Percentiles rank a stretch among this genome's conserved stretches.
These are phyloP conservation scores for Diaporthe sp. DNA, from an alignment of 2,329 filamentous ascomycete genomes.

Conservation along the genomic window DNA sequence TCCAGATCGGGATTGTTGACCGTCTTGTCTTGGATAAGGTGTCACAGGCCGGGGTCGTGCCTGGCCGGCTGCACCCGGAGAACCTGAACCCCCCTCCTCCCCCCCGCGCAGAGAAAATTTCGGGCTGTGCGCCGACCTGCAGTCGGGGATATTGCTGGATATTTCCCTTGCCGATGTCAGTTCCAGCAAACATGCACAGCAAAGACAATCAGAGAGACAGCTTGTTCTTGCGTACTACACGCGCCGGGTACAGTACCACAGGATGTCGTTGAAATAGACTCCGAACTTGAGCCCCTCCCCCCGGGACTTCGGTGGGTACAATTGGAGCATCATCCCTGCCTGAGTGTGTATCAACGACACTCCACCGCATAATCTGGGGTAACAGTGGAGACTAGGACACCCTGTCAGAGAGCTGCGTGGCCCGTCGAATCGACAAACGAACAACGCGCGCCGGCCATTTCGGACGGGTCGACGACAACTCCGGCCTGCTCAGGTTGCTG, in stretches of 20 bases:
- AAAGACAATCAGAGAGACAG: not conserved
- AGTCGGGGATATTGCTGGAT: constrained; percentile 8
- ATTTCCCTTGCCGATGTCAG: constrained; percentile 16
- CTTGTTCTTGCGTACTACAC: not conserved
- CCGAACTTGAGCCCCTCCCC: constrained; percentile 13
- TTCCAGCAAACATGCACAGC: constrained; percentile 15
- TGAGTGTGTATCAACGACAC: constrained; percentile 12
- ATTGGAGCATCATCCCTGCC: constrained; percentile 31
- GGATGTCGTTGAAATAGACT: constrained; percentile 31
- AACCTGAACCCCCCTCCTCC: not conserved
- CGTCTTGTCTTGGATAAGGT: constrained; percentile 18
- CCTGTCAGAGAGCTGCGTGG: not conserved
- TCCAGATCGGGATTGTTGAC: constrained; percentile 11
- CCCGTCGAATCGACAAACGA: not conserved
- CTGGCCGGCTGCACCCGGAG: constrained; percentile 32
- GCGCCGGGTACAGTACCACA: constrained; percentile 31
- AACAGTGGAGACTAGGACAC: constrained; percentile 27
- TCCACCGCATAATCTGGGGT: constrained; percentile 27
- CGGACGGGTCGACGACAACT: constrained; percentile 14
- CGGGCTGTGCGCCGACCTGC: constrained; percentile 18
- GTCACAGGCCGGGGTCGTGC: not conserved
- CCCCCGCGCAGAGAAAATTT: not conserved
- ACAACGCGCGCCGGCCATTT: not conserved
- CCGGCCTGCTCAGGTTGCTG: constrained; percentile 5
- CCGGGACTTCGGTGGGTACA: constrained; percentile 21